phyloP scores from a whole-genome alignment of 2,329 filamentous ascomycete genomes.

The Paecilomyces formosus region DNA sequence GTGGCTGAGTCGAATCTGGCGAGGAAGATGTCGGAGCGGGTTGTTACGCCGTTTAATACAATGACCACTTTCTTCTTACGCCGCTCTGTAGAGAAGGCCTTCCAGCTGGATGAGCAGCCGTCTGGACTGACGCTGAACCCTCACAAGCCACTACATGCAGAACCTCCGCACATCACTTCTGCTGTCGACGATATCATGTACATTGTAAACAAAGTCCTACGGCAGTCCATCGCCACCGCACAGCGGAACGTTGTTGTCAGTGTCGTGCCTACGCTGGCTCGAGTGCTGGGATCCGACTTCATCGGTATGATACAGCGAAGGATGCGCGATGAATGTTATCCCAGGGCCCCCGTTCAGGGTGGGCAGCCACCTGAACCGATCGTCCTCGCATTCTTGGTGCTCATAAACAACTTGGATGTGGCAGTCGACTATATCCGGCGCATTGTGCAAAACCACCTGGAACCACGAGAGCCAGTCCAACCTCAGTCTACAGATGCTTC shows the following conservation, averaged over 20 bases:
- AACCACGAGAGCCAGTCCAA: constrained; percentile 16
- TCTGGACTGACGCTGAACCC: constrained; percentile 69
- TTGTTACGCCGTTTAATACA: constrained; percentile 81
- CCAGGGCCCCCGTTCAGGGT: constrained; percentile 68
- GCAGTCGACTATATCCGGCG: constrained; percentile 84
- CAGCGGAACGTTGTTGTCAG: constrained; percentile 70
- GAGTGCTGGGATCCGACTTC: constrained; percentile 81
- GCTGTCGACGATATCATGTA: constrained; percentile 99
- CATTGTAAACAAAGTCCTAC: constrained; percentile 86
- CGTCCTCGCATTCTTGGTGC: constrained; percentile 79
- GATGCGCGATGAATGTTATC: constrained; percentile 95
- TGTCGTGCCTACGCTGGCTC: constrained; percentile 69
- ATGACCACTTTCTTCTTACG: constrained; percentile 98
- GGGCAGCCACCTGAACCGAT: constrained; percentile 80
- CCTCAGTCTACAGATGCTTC: constrained; percentile 10
- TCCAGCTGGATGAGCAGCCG: constrained; percentile 89
- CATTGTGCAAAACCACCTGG: constrained; percentile 67
- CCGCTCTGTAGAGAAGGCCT: constrained; percentile 91
- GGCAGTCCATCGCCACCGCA: constrained; percentile 78
- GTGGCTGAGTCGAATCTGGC: not conserved
- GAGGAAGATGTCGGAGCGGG: constrained; percentile 46
- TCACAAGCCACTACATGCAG: constrained; percentile 62
- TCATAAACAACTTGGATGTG: constrained; percentile 93
- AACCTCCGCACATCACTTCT: constrained; percentile 84
- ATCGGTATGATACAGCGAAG: constrained; percentile 95